A percentile compares a stretch with the other conserved stretches of the same genome.
Evolutionary conservation across 805 yeast species (phyloP).

Genomic region (Ogataea thermomethanolica): DNA sequence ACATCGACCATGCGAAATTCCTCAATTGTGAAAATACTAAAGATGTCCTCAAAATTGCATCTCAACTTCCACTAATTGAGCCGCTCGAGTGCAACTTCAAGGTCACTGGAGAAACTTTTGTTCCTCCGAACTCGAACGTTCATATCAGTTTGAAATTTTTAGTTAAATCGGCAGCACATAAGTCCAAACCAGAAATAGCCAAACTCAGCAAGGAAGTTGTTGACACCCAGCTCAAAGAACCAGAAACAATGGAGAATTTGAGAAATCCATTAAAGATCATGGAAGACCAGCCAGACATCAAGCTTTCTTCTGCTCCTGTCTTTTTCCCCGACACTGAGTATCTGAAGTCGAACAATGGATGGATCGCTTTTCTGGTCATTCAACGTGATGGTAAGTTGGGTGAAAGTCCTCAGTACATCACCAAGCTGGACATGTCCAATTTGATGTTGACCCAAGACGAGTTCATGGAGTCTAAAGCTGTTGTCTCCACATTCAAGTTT

Average conservation of each 20-base stretch:
- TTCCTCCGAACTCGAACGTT: conserved; percentile 69
- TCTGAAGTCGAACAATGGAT: conserved; percentile 37
- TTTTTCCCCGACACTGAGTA: conserved; percentile 60
- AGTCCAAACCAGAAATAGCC: conserved; percentile 47
- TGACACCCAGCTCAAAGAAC: conserved; percentile 45
- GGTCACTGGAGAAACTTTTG: conserved; percentile 80
- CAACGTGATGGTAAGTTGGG: conserved; percentile 80
- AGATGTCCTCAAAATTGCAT: conserved; percentile 52
- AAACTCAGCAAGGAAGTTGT: conserved; percentile 34
- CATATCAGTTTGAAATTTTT: conserved; percentile 74
- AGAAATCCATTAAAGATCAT: conserved; percentile 69
- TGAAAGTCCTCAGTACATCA: conserved; percentile 59
- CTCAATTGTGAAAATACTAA: conserved; percentile 50
- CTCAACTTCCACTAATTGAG: conserved; percentile 64
- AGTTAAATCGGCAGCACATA: conserved; percentile 69
- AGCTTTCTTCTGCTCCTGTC: conserved; percentile 61
- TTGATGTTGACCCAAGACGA: conserved; percentile 50
- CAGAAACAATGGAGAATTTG: conserved; percentile 60
- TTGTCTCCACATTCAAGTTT: conserved; percentile 71
- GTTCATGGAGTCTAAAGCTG: conserved; percentile 42
- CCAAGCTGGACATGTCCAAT: conserved; percentile 53
- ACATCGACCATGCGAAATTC: conserved; percentile 50
- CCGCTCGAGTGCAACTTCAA: conserved; percentile 67
- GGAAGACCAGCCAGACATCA: conserved; percentile 64
- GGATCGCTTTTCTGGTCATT: conserved; percentile 66